Evolutionary conservation across 495 filamentous ascomycete species (phyloP), one percentile per base, ranked within the genome.

Genomic region (Paragyromitra xinjiangensis): DNA sequence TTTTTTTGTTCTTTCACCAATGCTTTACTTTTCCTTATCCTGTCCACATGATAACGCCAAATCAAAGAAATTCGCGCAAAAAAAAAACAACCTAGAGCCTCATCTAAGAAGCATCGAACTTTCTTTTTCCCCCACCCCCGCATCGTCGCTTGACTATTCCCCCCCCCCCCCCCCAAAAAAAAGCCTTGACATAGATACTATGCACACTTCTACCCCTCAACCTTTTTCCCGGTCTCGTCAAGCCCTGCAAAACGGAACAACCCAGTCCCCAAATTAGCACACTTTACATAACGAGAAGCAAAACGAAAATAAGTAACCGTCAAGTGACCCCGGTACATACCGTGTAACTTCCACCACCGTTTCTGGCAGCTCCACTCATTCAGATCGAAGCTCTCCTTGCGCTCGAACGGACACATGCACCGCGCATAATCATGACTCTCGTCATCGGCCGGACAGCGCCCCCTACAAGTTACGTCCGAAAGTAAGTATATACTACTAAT

Each of bases 351-450:
- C 68, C 77, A 77, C 81, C 81, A 82, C 64, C 67, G 64, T 45
- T 72, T 81, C 64, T 72, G 75, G 68, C 81, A 82, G 65, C 80
- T 82, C 63, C 73, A 81, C 16, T 66, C 39, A 53, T 76, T 66
- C 44, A 79, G 45, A 61, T 82, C 81, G 37, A 82, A 82, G 72
- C 80, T 82, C 62, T 77, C 71, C 34, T 65, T 68, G 42, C 78
- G 69, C 1, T 80, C 73, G 24, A 79, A 82, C 53, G 75, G 80
- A 69, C 80, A 82, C 59, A 73, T 70, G 48, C 81, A 82, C 37
- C 81, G 64, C 58, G 64, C 80, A 69, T 75, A 67, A 40, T 81
- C 72, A 55, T 77, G 66, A 14, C 69, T 78, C 37, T 78, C 77
- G 6, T 82, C 76, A 62, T 82, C 80, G 12, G 67, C 45, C 48